Percentiles rank a stretch among this genome's conserved stretches.
Conservation (phyloP, 805 yeast species). For the Cyberlindnera mrakii region DNA sequence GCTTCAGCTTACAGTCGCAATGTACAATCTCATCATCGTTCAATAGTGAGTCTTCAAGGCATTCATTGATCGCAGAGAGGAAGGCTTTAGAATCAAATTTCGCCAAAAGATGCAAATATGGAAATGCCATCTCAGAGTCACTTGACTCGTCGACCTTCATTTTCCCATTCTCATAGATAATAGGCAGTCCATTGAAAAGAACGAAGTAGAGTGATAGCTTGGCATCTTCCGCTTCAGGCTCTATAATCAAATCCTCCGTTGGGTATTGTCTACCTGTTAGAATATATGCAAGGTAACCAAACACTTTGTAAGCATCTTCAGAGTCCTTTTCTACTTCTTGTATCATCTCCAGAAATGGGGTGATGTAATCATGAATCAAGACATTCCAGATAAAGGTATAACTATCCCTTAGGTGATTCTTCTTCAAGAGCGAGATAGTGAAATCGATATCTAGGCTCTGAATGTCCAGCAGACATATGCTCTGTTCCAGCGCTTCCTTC, state of each 20-base stretch:
- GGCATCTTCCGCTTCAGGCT: constrained; percentile 30
- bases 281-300: constrained; percentile 59
- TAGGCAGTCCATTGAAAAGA: constrained; percentile 51
- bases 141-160: constrained; percentile 27
- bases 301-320: constrained; percentile 31
- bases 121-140: constrained; percentile 51
- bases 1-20: constrained; percentile 22
- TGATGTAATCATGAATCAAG: constrained; percentile 59
- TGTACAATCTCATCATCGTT: constrained; percentile 49
- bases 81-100: constrained; percentile 50
- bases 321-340: constrained; percentile 23
- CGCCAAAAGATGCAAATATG: constrained; percentile 59
- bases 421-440: constrained; percentile 56
- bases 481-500: constrained; percentile 52
- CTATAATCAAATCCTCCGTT: constrained; percentile 44
- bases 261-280: constrained; percentile 82
- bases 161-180: constrained; percentile 23
- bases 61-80: constrained; percentile 68
- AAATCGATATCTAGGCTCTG: constrained; percentile 70
- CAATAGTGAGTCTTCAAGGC: constrained; percentile 72
- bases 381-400: constrained; percentile 66
- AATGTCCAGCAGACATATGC: constrained; percentile 66
- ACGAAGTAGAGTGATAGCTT: constrained; percentile 49
- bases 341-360: constrained; percentile 64
- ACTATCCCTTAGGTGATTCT: constrained; percentile 54